phyloP scores from a whole-genome alignment of 2,329 filamentous ascomycete genomes.

The Whalleya microplaca region DNA sequence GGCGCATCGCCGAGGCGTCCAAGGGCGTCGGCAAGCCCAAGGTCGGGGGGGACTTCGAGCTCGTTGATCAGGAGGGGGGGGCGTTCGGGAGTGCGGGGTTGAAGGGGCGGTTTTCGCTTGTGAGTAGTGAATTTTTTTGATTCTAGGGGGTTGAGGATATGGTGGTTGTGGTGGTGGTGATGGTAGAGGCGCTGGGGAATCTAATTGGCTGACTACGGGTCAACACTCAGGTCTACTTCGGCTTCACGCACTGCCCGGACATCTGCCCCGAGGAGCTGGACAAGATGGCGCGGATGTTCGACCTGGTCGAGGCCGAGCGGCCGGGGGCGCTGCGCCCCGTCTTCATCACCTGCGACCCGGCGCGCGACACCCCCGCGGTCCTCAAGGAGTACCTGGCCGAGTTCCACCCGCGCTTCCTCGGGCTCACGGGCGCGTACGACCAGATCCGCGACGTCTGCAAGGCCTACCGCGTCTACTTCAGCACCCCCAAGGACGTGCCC shows the following conservation, averaged over 20 bases:
- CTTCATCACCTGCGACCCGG: slow-evolving; percentile 96
- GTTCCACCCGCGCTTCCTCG: slow-evolving; percentile 86
- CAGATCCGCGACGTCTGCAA: slow-evolving; percentile 95
- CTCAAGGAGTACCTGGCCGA: slow-evolving; percentile 85
- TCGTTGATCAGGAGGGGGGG: slow-evolving; percentile 81
- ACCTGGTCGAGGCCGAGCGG: slow-evolving; percentile 62
- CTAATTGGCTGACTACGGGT: slow-evolving; percentile 1
- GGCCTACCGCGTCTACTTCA: slow-evolving; percentile 96
- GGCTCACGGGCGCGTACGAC: slow-evolving; percentile 90
- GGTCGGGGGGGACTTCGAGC: slow-evolving; percentile 83
- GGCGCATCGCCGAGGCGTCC: slow-evolving; percentile 85
- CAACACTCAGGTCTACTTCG: slow-evolving; percentile 82
- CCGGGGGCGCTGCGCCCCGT: slow-evolving; percentile 69
- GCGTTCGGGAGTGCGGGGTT: slow-evolving; percentile 78
- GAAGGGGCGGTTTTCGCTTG: slow-evolving; percentile 83
- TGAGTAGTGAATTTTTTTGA: slow-evolving; percentile 45
- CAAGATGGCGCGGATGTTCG: slow-evolving; percentile 97
- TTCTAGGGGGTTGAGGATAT: too few species aligned
- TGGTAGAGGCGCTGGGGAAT: not conserved
- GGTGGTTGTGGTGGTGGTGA: too few species aligned
- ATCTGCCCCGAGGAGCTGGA: slow-evolving; percentile 99
- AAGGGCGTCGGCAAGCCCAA: slow-evolving; percentile 93
- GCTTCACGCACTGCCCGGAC: slow-evolving; percentile 97
- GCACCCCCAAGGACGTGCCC: slow-evolving; percentile 84
- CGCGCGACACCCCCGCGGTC: slow-evolving; percentile 81